Percentiles rank a stretch among this genome's conserved stretches.
Conservation (phyloP, 1,284 basidiomycete genomes). For the Laetiporus sulphureus region DNA sequence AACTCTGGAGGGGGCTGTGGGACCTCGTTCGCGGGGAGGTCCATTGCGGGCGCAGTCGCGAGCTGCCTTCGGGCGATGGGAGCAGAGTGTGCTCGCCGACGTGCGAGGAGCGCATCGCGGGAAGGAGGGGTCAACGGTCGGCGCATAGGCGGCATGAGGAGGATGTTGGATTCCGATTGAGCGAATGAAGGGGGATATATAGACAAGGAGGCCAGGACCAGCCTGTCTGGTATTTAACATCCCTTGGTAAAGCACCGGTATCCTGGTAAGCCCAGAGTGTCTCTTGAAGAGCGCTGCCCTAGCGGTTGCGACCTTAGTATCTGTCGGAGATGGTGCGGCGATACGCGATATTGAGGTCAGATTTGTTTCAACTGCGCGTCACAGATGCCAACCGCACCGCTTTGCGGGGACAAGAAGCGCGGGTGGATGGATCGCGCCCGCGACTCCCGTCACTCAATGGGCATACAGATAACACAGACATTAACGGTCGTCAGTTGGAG, state of each 20-base stretch:
- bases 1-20: slow-evolving; percentile 13
- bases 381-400: too few relatives aligned
- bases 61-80: slow-evolving; percentile 1
- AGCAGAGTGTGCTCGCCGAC: background rate
- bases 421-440: too few relatives aligned
- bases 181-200: too few relatives aligned
- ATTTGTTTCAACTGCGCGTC: background rate
- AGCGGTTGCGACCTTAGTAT: background rate
- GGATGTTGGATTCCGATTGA: too few relatives aligned
- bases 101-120: slow-evolving; percentile 1
- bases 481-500: too few relatives aligned
- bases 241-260: too few relatives aligned
- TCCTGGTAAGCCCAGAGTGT: background rate
- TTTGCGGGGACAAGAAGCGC: too few relatives aligned
- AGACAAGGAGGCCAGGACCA: too few relatives aligned
- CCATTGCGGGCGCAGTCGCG: slow-evolving; percentile 5
- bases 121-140: slow-evolving; percentile 4
- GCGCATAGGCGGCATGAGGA: slow-evolving; percentile 1
- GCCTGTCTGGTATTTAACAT: too few relatives aligned
- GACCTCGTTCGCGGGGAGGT: slow-evolving; percentile 1
- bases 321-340: background rate
- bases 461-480: too few relatives aligned
- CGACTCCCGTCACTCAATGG: too few relatives aligned
- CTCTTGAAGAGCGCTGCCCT: background rate
- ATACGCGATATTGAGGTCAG: background rate